A percentile compares a stretch with the other conserved stretches of the same genome.
phyloP scores from a whole-genome alignment of 331 rosid species.

The Saraca asoca region DNA sequence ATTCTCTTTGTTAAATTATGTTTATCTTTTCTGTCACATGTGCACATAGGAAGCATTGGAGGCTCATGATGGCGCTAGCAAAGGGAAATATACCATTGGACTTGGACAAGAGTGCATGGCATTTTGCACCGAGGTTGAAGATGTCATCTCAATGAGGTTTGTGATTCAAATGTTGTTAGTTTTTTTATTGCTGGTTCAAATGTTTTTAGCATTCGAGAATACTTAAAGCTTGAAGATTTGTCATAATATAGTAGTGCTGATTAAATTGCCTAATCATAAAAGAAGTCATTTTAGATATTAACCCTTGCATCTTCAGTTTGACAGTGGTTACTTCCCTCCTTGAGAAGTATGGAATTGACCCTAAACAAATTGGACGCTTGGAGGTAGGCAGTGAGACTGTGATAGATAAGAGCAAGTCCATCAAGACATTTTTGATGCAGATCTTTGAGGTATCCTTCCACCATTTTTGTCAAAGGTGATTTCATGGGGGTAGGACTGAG shows the following conservation, averaged over 20 bases:
- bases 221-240: constrained; percentile 14
- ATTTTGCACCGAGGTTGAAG: constrained; percentile 89
- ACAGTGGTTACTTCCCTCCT: constrained; percentile 86
- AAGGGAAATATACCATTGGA: constrained; percentile 95
- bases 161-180: neutral
- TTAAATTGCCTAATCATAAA: neutral
- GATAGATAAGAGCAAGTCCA: constrained; percentile 98
- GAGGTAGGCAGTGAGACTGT: constrained; percentile 99
- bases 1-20: neutral
- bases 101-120: constrained; percentile 99
- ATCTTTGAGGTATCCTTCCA: constrained; percentile 77
- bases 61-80: constrained; percentile 93
- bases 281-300: constrained; percentile 3
- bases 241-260: constrained; percentile 10
- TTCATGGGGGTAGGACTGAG: neutral
- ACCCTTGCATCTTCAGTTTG: constrained; percentile 67
- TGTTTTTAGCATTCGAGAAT: constrained; percentile 10
- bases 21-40: constrained; percentile 11
- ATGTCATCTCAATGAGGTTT: constrained; percentile 98
- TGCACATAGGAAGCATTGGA: constrained; percentile 81
- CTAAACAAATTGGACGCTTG: constrained; percentile 94
- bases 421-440: constrained; percentile 96
- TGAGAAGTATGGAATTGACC: constrained; percentile 81
- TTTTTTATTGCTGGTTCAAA: constrained; percentile 11
- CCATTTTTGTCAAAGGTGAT: neutral